phyloP scores from a whole-genome alignment of 768 basidiomycete genomes.

The Mrakia gelida region DNA sequence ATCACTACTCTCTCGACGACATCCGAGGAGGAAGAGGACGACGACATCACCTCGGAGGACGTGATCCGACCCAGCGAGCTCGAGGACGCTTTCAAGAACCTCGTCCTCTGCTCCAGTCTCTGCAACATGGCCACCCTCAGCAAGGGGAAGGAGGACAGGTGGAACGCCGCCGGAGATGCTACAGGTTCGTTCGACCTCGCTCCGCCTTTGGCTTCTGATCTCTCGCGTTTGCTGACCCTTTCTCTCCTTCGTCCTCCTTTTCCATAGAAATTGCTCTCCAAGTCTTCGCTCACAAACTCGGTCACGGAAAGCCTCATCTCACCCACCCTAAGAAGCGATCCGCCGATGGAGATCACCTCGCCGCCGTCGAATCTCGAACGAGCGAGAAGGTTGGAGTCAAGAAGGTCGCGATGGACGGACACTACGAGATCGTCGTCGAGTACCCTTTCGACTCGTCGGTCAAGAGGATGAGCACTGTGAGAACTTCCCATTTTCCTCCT shows the following conservation, averaged over 20 bases:
- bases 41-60: conserved; percentile 39
- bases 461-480: conserved; percentile 50
- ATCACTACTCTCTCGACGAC: conserved; percentile 1
- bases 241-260: too few relatives aligned
- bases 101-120: conserved; percentile 46
- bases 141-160: conserved; percentile 44
- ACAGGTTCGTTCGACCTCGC: too few relatives aligned
- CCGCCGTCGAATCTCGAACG: conserved; percentile 17
- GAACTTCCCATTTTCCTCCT: conserved; percentile 30
- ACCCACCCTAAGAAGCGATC: conserved; percentile 35
- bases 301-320: conserved; percentile 48
- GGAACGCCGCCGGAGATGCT: conserved; percentile 55
- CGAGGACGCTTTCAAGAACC: conserved; percentile 38
- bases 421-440: conserved; percentile 46
- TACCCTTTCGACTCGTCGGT: conserved; percentile 54
- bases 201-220: too few relatives aligned
- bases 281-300: conserved; percentile 51
- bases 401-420: conserved; percentile 34
- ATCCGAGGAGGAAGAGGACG: not conserved
- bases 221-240: too few relatives aligned
- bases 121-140: conserved; percentile 49
- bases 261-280: conserved; percentile 24
- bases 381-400: conserved; percentile 9
- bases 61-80: conserved; percentile 33
- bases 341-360: conserved; percentile 25